Conservation (phyloP, 2,329 filamentous ascomycete genomes). For the Aspergillus proliferans region DNA sequence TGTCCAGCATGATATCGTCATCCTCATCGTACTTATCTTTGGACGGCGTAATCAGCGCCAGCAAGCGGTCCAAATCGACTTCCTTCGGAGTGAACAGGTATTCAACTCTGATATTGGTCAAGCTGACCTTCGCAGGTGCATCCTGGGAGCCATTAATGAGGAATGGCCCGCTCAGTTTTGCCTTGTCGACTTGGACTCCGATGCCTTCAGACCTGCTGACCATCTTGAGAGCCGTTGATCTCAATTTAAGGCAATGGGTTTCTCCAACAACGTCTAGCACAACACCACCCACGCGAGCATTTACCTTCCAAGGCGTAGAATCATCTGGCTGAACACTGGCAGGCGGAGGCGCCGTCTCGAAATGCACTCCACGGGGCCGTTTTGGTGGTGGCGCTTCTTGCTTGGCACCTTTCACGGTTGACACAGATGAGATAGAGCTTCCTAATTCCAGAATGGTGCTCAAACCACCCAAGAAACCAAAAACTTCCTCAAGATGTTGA, state of each 20-base stretch:
- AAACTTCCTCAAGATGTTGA: conserved; percentile 73
- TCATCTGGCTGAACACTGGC: conserved; percentile 10
- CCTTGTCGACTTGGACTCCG: conserved; percentile 66
- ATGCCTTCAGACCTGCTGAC: conserved; percentile 68
- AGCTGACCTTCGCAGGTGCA: conserved; percentile 55
- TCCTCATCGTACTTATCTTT: conserved; percentile 83
- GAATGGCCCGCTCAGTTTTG: conserved; percentile 68
- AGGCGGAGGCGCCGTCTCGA: conserved; percentile 43
- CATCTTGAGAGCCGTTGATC: conserved; percentile 75
- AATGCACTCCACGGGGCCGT: conserved; percentile 49
- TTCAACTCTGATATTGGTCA: conserved; percentile 64
- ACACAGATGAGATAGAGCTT: conserved; percentile 70
- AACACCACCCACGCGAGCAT: conserved; percentile 69
- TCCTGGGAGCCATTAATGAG: conserved; percentile 42
- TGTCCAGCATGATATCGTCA: conserved; percentile 93
- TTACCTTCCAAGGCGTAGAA: conserved; percentile 54
- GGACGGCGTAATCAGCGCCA: conserved; percentile 84
- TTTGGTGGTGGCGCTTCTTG: conserved; percentile 19
- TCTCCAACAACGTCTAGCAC: conserved; percentile 70
- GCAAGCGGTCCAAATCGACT: conserved; percentile 70
- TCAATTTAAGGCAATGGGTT: conserved; percentile 65
- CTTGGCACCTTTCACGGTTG: conserved; percentile 43
- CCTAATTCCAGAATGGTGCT: conserved; percentile 87
- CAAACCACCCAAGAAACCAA: conserved; percentile 83
- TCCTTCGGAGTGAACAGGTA: conserved; percentile 69